Percentiles rank a stretch among this genome's conserved stretches.
These are phyloP conservation scores for Zasmidium citrigriseum DNA, from an alignment of 2,329 filamentous ascomycete species.

Conservation along the genomic window DNA sequence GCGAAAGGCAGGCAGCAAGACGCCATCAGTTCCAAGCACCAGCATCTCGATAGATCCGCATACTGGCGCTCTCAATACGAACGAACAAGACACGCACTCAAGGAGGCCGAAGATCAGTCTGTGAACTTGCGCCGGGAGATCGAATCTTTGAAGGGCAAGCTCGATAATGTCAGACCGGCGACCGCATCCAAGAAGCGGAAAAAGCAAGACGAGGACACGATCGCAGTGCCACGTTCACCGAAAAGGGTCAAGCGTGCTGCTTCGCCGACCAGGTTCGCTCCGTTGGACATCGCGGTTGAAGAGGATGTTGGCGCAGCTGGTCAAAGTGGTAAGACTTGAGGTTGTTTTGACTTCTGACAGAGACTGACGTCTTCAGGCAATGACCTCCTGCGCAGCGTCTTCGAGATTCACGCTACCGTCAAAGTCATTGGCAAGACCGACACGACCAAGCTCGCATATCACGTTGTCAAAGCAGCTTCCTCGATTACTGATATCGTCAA, in stretches of 20 bases:
- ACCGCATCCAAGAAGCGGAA: conserved; percentile 31
- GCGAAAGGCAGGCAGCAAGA: conserved; percentile 26
- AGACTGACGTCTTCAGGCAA: conserved; percentile 22
- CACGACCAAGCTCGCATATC: conserved; percentile 25
- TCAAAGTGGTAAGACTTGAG: conserved; percentile 23
- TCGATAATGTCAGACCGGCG: conserved; percentile 13
- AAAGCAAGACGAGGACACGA: conserved; percentile 27
- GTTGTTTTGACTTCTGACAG: not conserved
- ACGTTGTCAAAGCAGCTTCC: conserved; percentile 28
- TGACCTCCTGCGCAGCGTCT: conserved; percentile 30
- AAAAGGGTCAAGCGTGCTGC: conserved; percentile 26
- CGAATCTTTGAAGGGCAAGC: conserved; percentile 23
- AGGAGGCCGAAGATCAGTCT: conserved; percentile 20
- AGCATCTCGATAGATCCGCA: conserved; percentile 42
- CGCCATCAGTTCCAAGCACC: conserved; percentile 28
- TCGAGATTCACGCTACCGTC: conserved; percentile 28
- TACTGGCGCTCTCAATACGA: conserved; percentile 40
- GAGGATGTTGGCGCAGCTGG: conserved; percentile 23
- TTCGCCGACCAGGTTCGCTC: conserved; percentile 7
- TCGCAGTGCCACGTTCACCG: conserved; percentile 24
- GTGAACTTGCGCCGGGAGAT: conserved; percentile 27
- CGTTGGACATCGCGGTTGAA: conserved; percentile 5
- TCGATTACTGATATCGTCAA: conserved; percentile 26
- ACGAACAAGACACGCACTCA: conserved; percentile 19
- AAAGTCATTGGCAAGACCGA: conserved; percentile 20